These are phyloP conservation scores for Ophiocordyceps polyrhachis-furcata DNA, from an alignment of 2,329 filamentous ascomycete genomes.

Conservation along the genomic window DNA sequence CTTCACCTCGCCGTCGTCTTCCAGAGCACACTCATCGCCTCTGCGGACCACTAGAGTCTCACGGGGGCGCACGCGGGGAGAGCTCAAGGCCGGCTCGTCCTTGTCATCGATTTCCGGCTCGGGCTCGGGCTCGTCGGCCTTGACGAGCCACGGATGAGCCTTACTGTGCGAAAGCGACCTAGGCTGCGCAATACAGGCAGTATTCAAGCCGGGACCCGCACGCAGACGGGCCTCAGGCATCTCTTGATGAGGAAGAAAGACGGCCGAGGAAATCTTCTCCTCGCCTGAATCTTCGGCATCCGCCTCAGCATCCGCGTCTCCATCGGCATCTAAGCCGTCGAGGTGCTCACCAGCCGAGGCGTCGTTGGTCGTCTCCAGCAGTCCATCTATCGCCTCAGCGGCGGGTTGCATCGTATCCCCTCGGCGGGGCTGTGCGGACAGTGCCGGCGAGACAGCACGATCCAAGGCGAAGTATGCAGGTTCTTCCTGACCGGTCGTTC, in stretches of 20 bases:
- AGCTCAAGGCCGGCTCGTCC: slow-evolving; percentile 8
- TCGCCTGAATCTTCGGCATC: slow-evolving; percentile 44
- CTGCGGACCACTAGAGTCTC: slow-evolving; percentile 11
- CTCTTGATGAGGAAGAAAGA: slow-evolving; percentile 62
- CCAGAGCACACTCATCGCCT: slow-evolving; percentile 20
- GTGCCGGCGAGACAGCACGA: slow-evolving; percentile 2
- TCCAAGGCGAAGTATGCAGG: slow-evolving; percentile 1
- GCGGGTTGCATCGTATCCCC: neutral
- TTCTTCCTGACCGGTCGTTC: neutral
- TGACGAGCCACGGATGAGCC: slow-evolving; percentile 35
- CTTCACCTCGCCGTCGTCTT: slow-evolving; percentile 23
- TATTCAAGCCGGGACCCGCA: slow-evolving; percentile 13
- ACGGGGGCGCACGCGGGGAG: slow-evolving; percentile 10
- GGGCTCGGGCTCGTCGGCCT: slow-evolving; percentile 31
- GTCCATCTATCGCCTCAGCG: neutral
- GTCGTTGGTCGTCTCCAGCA: slow-evolving; percentile 19
- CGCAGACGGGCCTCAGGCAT: slow-evolving; percentile 17
- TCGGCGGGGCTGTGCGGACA: slow-evolving; percentile 4
- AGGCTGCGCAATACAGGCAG: slow-evolving; percentile 27
- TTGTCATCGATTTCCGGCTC: slow-evolving; percentile 10
- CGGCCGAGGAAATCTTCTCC: slow-evolving; percentile 73
- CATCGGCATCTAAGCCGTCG: slow-evolving; percentile 10
- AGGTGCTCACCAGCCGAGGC: slow-evolving; percentile 18
- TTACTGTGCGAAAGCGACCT: slow-evolving; percentile 22
- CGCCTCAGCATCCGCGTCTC: slow-evolving; percentile 17